phyloP scores from a whole-genome alignment of 805 yeast genomes.

The Candida hispaniensis region DNA sequence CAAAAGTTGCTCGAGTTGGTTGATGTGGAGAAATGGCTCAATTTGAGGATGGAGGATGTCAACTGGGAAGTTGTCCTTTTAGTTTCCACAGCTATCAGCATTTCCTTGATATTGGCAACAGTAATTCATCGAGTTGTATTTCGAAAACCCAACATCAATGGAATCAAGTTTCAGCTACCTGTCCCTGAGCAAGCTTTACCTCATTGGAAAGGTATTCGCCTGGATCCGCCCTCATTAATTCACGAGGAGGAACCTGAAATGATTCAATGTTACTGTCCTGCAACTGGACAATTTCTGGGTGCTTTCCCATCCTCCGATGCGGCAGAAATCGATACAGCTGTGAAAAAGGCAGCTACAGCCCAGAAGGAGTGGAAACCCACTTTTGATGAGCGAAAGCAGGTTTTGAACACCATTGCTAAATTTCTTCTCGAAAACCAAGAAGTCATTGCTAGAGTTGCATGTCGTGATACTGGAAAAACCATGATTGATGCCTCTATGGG shows the following conservation, averaged over 20 bases:
- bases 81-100: constrained; percentile 14
- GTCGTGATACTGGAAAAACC: constrained; percentile 94
- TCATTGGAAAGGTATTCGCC: constrained; percentile 84
- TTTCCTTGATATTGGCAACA: constrained; percentile 11
- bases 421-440: constrained; percentile 75
- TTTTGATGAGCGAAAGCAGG: constrained; percentile 55
- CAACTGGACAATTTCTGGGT: constrained; percentile 86
- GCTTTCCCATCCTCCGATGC: constrained; percentile 51
- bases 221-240: constrained; percentile 49
- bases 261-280: constrained; percentile 88
- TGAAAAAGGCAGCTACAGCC: constrained; percentile 43
- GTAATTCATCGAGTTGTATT: constrained; percentile 12
- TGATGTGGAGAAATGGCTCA: constrained; percentile 13
- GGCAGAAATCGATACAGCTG: constrained; percentile 58
- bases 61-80: constrained; percentile 11
- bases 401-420: constrained; percentile 58
- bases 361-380: constrained; percentile 45
- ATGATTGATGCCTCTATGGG: constrained; percentile 86
- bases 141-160: constrained; percentile 12
- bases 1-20: constrained; percentile 1
- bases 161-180: constrained; percentile 33
- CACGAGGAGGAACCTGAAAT: constrained; percentile 51
- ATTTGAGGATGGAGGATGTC: constrained; percentile 9
- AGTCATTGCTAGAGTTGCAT: constrained; percentile 79
- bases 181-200: constrained; percentile 71